These are phyloP conservation scores for Piper longum DNA, from an alignment of 164 flowering plant species.

Conservation along the genomic window DNA sequence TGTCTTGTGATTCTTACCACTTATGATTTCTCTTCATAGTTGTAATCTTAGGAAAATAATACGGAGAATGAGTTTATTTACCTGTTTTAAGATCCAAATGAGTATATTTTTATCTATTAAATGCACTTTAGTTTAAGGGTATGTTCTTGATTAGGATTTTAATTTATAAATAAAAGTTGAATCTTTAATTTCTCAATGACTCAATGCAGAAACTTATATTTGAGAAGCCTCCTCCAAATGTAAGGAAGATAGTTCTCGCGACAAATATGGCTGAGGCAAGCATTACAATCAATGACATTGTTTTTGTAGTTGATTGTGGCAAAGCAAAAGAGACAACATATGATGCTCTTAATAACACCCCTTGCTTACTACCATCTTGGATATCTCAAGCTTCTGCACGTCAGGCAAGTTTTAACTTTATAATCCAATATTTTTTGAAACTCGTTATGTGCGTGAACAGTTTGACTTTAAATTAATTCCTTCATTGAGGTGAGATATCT, in stretches of 20 bases:
- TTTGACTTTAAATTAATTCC: no score
- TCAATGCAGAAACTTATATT: slow-evolving; percentile 76
- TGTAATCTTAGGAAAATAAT: not conserved
- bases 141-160: not conserved
- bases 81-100: not conserved
- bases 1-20: not conserved
- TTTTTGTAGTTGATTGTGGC: slow-evolving; percentile 97
- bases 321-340: slow-evolving; percentile 99
- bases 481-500: no score
- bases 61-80: not conserved
- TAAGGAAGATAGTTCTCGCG: slow-evolving; percentile 90
- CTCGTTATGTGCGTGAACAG: not conserved
- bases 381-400: slow-evolving; percentile 97
- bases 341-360: slow-evolving; percentile 98
- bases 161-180: not conserved
- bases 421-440: not conserved
- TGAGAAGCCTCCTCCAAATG: slow-evolving; percentile 77
- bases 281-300: slow-evolving; percentile 92
- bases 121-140: not conserved
- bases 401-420: slow-evolving; percentile 45
- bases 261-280: slow-evolving; percentile 99
- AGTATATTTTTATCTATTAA: no score
- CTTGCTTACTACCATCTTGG: slow-evolving; percentile 97
- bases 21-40: not conserved
- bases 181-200: slow-evolving; percentile 3